Conservation (phyloP, 2,329 filamentous ascomycete species). For the Aureobasidium sp. region DNA sequence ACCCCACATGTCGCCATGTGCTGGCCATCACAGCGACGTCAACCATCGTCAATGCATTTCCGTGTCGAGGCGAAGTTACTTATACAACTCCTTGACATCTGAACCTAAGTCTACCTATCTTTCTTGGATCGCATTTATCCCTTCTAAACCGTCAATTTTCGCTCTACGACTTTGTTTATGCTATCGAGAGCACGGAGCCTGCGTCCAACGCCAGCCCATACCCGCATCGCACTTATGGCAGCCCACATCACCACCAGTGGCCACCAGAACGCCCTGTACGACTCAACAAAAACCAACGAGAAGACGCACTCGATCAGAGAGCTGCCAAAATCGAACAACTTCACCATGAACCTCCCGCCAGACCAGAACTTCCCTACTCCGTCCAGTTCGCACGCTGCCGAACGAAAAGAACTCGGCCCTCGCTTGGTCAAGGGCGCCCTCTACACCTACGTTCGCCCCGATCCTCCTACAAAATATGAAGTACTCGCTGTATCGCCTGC, state of each 20-base stretch:
- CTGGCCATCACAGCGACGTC: neutral
- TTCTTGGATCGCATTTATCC: too few relatives aligned
- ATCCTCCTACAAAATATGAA: slow-evolving; percentile 63
- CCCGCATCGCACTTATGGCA: slow-evolving; percentile 39
- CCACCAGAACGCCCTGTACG: slow-evolving; percentile 18
- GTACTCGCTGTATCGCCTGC: slow-evolving; percentile 72
- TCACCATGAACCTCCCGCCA: slow-evolving; percentile 62
- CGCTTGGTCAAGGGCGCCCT: slow-evolving; percentile 77
- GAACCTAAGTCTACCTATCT: neutral
- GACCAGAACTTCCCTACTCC: slow-evolving; percentile 77
- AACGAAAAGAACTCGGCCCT: slow-evolving; percentile 68
- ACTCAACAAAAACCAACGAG: slow-evolving; percentile 21
- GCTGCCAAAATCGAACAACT: slow-evolving; percentile 58
- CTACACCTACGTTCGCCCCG: slow-evolving; percentile 86
- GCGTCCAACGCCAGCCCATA: slow-evolving; percentile 5
- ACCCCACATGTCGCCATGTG: neutral
- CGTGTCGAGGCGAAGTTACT: neutral
- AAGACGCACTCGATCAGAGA: slow-evolving; percentile 38
- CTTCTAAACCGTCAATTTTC: neutral
- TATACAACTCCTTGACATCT: neutral
- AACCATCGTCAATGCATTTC: neutral
- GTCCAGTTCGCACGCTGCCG: slow-evolving; percentile 69
- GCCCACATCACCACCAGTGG: slow-evolving; percentile 32
- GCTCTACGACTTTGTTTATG: neutral
- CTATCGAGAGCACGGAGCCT: slow-evolving; percentile 9